A percentile compares a stretch with the other conserved stretches of the same genome.
phyloP scores from a whole-genome alignment of 2,329 filamentous ascomycete species.

The Aspergillus sp. region DNA sequence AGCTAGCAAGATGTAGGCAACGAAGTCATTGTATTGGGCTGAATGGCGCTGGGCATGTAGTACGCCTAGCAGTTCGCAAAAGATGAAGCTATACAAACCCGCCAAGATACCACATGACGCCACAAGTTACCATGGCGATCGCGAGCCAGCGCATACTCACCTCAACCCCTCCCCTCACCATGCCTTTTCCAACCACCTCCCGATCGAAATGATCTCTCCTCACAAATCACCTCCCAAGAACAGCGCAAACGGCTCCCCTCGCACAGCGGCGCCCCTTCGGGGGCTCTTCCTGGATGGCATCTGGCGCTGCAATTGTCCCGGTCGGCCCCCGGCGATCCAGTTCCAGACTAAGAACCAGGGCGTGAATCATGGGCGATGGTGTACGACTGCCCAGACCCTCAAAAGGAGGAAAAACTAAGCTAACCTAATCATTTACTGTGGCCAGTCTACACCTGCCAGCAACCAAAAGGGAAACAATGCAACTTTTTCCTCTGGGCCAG shows the following conservation, averaged over 20 bases:
- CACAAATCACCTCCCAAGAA: constrained; percentile 6
- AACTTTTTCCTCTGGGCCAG: constrained; percentile 54
- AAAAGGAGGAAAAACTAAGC: background rate
- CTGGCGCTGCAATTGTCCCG: constrained; percentile 50
- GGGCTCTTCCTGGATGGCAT: constrained; percentile 35
- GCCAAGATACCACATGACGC: too few relatives aligned
- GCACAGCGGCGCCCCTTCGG: constrained; percentile 15
- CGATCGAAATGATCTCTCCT: constrained; percentile 16
- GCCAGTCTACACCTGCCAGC: constrained; percentile 49
- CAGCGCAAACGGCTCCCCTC: constrained; percentile 9
- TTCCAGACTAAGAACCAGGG: constrained; percentile 51
- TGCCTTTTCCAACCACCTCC: background rate
- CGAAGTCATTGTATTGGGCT: too few relatives aligned
- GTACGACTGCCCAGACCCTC: constrained; percentile 16
- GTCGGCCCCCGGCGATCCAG: constrained; percentile 44
- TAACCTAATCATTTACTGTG: too few relatives aligned
- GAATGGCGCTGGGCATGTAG: too few relatives aligned
- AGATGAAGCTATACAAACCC: too few relatives aligned
- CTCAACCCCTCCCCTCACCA: background rate
- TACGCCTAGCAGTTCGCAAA: too few relatives aligned
- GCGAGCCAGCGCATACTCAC: background rate
- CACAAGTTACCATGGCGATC: background rate
- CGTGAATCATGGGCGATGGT: constrained; percentile 48
- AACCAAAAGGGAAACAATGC: constrained; percentile 40
- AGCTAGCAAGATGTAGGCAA: too few relatives aligned